These are phyloP conservation scores for Albatrellus sp. DNA, from an alignment of 1,284 basidiomycete genomes.

Conservation along the genomic window DNA sequence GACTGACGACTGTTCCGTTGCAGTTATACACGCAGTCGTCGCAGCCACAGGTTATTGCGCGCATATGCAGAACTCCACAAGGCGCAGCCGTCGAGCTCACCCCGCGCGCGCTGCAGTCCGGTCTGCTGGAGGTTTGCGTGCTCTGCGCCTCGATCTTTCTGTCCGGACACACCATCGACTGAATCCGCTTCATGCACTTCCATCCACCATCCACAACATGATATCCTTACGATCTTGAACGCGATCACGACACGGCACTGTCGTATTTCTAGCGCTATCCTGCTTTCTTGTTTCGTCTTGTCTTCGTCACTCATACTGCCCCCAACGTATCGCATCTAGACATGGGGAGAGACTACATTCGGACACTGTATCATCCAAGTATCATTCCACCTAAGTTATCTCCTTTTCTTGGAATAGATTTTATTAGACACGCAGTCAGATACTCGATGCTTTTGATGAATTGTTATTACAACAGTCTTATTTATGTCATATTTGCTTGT, in stretches of 20 bases:
- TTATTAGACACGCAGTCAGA: too few relatives aligned
- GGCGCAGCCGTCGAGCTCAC: constrained; percentile 21
- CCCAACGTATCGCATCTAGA: not conserved
- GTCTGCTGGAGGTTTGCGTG: constrained; percentile 22
- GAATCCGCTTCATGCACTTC: not conserved
- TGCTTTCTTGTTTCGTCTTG: not conserved
- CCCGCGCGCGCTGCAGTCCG: constrained; percentile 19
- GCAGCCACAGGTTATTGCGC: constrained; percentile 19
- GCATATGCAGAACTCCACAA: constrained; percentile 16
- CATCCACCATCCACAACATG: not conserved
- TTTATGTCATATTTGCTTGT: constrained; percentile 1
- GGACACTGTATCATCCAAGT: not conserved
- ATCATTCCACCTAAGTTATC: constrained; percentile 2
- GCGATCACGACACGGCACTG: too few relatives aligned
- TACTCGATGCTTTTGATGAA: too few relatives aligned
- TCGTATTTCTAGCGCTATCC: too few relatives aligned
- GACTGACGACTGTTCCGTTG: not conserved
- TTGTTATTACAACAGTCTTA: not conserved
- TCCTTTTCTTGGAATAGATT: not conserved
- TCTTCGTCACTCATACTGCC: not conserved
- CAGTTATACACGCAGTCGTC: not conserved
- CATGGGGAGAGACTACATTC: too few relatives aligned
- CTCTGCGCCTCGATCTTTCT: constrained; percentile 23
- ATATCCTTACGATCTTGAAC: too few relatives aligned
- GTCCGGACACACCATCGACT: constrained; percentile 24